Evolutionary conservation across 805 yeast species (phyloP).

Genomic region (Blastobotrys parvus): DNA sequence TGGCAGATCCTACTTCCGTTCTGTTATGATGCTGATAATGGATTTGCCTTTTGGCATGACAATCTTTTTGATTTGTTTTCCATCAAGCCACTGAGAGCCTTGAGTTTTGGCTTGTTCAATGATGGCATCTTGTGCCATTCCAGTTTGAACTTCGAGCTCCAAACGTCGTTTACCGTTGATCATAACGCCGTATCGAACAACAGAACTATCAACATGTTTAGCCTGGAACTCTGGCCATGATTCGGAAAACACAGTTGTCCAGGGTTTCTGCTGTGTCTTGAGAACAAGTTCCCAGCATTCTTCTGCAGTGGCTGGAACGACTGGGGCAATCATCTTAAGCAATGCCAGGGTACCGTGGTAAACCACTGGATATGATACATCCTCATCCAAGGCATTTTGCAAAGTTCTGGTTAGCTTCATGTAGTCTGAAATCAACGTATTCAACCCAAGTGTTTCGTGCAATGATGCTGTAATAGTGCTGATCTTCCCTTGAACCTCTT

Average conservation of each 20-base stretch:
- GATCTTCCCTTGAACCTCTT: constrained; percentile 42
- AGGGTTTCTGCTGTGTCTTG: constrained; percentile 19
- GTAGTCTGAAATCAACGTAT: constrained; percentile 80
- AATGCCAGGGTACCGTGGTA: constrained; percentile 45
- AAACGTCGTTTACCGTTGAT: constrained; percentile 15
- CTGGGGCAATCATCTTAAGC: constrained; percentile 63
- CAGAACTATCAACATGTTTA: constrained; percentile 29
- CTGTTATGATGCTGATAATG: constrained; percentile 13
- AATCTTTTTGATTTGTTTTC: constrained; percentile 40
- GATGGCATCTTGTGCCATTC: constrained; percentile 27
- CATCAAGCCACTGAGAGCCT: constrained; percentile 36
- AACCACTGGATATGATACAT: constrained; percentile 35
- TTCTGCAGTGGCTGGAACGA: constrained; percentile 73
- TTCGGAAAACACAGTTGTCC: constrained; percentile 46
- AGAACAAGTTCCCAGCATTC: constrained; percentile 62
- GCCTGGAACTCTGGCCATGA: constrained; percentile 56
- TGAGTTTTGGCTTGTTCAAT: constrained; percentile 19
- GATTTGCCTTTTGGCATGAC: constrained; percentile 32
- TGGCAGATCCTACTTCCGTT: background rate
- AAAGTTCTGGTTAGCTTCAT: constrained; percentile 71
- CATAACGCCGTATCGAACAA: constrained; percentile 6
- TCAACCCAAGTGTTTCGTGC: constrained; percentile 51
- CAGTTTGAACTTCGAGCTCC: constrained; percentile 3
- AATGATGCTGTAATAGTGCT: constrained; percentile 52
- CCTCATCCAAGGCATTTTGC: constrained; percentile 30